Base-by-base conservation (phyloP, 257 asterid species). In the Jacaranda mimosifolia region DNA sequence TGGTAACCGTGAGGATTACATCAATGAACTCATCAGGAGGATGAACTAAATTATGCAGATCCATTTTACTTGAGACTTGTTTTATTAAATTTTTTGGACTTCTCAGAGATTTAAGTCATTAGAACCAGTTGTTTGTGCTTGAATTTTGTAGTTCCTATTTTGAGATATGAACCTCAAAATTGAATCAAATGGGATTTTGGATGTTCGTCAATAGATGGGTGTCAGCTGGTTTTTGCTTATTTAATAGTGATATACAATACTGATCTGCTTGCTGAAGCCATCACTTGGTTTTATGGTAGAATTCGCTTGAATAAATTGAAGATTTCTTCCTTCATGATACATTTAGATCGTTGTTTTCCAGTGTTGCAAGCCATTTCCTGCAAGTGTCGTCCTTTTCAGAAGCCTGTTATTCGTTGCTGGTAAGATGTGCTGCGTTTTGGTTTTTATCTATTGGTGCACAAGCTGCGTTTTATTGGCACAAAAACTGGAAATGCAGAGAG, bases 21-120 rank as follows among this genome's bases (percentile, higher is more conserved):
- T 88, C 76, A 88, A 88, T 26, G 90, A 86, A 64, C 87, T 88
- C 77, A 88, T 88, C 52, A 82, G 87, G 80, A 86, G 92, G 81
- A 88, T 88, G 90, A 88, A 88, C 75, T 88, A 75, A 82, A 38
- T 42, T 17, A 26, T 26, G 32, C 32, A 26, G 32, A 26, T 26
- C 32, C 2, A 0, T 26, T 2, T 26, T 26, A 26, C 32, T 26
- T 26, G 32, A 26, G 32, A 26, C 38, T 57, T 64, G 36, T 40
- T 59, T 21, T 26, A 19, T 55, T 67, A 11, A 26, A 42, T 42
- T 58, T 72, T 62, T 18, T 32, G 55, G 79, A 81, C n/a, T 43
- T 45, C 14, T 51, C 42, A 0, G 15, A 73, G 48, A 7, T 49
- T 49, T 17, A 45, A 73, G 40, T 52, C 15, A 3, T 51, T 69